phyloP scores from a whole-genome alignment of 129 eudicot species.

The Apium graveolens region DNA sequence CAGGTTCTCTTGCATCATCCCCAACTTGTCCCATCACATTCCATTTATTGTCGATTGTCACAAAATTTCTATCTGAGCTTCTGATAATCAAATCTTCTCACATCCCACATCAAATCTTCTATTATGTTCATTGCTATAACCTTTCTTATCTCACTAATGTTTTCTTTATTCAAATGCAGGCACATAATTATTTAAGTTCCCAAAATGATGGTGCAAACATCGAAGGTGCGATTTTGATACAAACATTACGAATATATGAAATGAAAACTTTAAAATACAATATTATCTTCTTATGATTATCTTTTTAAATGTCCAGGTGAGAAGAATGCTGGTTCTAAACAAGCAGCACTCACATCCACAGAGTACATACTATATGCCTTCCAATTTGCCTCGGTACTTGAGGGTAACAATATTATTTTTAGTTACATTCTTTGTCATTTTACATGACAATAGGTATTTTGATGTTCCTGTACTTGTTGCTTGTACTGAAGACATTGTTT shows the following conservation, averaged over 20 bases:
- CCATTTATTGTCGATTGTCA: too few relatives aligned
- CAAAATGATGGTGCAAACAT: background rate
- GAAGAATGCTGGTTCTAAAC: background rate
- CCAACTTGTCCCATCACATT: too few relatives aligned
- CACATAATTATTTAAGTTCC: background rate
- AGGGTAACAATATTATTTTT: constrained; percentile 1
- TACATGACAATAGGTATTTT: background rate
- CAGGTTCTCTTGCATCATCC: too few relatives aligned
- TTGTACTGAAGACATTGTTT: background rate
- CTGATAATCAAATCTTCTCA: background rate
- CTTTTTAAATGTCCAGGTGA: background rate
- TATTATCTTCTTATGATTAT: background rate
- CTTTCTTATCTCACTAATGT: background rate
- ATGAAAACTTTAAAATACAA: background rate
- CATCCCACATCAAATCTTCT: background rate
- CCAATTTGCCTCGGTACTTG: constrained; percentile 4
- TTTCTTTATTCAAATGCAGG: background rate
- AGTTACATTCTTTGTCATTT: background rate
- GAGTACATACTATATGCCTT: constrained; percentile 11
- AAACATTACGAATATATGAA: background rate
- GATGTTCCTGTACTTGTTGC: too few relatives aligned
- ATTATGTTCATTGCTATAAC: background rate
- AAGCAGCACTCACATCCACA: constrained; percentile 1
- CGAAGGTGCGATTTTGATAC: background rate
- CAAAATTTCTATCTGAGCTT: background rate